Evolutionary conservation across 192 early-diverging fungal genomes (phyloP), one percentile per base, ranked within the genome.

Genomic region (Podila verticillata): DNA sequence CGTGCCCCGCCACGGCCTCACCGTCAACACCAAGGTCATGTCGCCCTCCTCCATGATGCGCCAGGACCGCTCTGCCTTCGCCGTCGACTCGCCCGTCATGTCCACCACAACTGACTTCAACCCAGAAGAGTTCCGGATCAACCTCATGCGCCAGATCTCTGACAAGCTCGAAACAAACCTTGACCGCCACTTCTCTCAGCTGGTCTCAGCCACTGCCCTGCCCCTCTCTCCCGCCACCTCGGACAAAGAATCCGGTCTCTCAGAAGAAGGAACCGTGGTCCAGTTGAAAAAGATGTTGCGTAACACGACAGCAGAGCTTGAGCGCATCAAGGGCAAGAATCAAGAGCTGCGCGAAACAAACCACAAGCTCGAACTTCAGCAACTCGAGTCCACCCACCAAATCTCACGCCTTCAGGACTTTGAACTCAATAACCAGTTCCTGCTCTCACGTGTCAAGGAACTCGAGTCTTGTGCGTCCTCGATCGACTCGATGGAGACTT

Each of bases 121-220:
- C 22, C 77, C 70, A 48, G 77, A 80, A 58, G 77, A 80, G 39
- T 80, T 80, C 66, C 59, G 70, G 20, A 68, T 72, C 51, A 72
- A 70, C 30, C 66, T 80, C 26, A 72, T 80, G 61, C 70, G 77
- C 13, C 77, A 80, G 47, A 80, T 80, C 56, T 68, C 69, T 0
- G 77, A 80, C 28, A 72, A 80, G 19, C 65, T 80, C 8, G 69
- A 72, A 32, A 63, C 70, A 6, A 70, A 70, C 3, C 66, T 80
- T 15, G 70, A 80, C 17, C 68, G 77, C 26, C 77, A 80, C 48
- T 80, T 80, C 59, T 72, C 65, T 0, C 77, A 80, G 56, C n/a
- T 80, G 28, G 70, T 72, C 17, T 72, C 77, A 4, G 77, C 70
- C 9, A 72, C 77, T 1, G 71, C 71, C 19, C 47, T 80, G 30